A percentile compares a stretch with the other conserved stretches of the same genome.
phyloP scores from a whole-genome alignment of 805 yeast genomes.

The Candida qinlingensis region DNA sequence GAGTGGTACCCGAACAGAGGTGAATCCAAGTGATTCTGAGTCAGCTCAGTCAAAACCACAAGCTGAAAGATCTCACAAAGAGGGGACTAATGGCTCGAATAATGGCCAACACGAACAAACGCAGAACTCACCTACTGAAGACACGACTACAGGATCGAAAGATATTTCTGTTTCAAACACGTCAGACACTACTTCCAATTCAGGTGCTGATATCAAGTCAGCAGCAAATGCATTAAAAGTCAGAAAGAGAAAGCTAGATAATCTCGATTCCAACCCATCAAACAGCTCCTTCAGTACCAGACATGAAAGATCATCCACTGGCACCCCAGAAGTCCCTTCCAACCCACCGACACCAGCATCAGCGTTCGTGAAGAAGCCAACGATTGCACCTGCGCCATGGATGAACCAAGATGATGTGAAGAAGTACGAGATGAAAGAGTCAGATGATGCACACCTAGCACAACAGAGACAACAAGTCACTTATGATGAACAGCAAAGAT shows the following conservation, averaged over 20 bases:
- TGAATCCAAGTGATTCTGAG: too few species aligned
- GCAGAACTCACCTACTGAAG: too few species aligned
- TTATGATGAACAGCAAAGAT: constrained; percentile 12
- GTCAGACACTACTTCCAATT: too few species aligned
- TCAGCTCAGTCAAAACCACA: too few species aligned
- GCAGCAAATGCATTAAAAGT: constrained; percentile 6
- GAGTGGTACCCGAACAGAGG: too few species aligned
- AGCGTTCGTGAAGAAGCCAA: neutral
- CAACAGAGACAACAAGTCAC: neutral
- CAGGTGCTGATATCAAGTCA: neutral
- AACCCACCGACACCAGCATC: neutral
- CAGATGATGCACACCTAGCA: neutral
- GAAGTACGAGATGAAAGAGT: constrained; percentile 1
- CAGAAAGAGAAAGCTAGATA: constrained; percentile 14
- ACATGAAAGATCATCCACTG: neutral
- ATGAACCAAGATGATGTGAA: constrained; percentile 10
- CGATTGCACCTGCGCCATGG: constrained; percentile 12
- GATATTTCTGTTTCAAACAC: too few species aligned
- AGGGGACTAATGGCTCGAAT: too few species aligned
- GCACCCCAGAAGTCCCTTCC: neutral
- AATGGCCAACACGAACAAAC: too few species aligned
- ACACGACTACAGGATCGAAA: too few species aligned
- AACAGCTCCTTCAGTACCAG: constrained; percentile 10
- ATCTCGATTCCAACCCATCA: neutral
- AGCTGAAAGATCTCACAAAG: too few species aligned